Evolutionary conservation across 179 eudicot species (phyloP), one percentile per base, ranked within the genome.

Genomic region (Beta lomatogona): DNA sequence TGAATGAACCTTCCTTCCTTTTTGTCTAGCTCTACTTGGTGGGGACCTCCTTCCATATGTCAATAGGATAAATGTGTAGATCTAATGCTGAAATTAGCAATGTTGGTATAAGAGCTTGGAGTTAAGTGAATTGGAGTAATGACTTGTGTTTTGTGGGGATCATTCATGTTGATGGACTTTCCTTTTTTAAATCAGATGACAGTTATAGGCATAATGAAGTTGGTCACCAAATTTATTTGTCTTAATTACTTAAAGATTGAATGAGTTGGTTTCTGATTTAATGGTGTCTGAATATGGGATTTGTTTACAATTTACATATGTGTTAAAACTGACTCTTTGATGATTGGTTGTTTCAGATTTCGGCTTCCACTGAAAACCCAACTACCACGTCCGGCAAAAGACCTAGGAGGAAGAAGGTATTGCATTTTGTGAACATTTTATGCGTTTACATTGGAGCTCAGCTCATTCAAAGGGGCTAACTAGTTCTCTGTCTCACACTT

Each of bases 351-450:
- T 82, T 82, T 70, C 90, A 91, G 93, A 83, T 83, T 65, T 71
- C 79, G 58, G 80, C 75, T 64, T 80, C 89, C 64, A 78, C 77
- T 65, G 91, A 85, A 74, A 57, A 76, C 44, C 82, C 82, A 0
- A 77, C 82, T 19, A 73, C 87, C 31, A 66, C 85, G 21, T 75
- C 85, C 21, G 79, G 77, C 82, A 88, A 88, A 85, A 89, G 87
- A 80, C 87, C 90, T 50, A 88, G 89, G 78, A 89, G 76, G 72
- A 91, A 88, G 87, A 91, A 87, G 92, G 94, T 91, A 88, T n/a
- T 31, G 18, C n/a, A 68, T 61, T 10, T 11, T 19, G 0, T 25
- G 61, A 50, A 10, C 41, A 6, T 59, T n/a, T 36, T 19, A 58
- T 36, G 41, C 41, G 1, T 36, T 36, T 36, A 36, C 41, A 36